Conservation (phyloP, 208 protist species). For the Baffinella frigidus region DNA sequence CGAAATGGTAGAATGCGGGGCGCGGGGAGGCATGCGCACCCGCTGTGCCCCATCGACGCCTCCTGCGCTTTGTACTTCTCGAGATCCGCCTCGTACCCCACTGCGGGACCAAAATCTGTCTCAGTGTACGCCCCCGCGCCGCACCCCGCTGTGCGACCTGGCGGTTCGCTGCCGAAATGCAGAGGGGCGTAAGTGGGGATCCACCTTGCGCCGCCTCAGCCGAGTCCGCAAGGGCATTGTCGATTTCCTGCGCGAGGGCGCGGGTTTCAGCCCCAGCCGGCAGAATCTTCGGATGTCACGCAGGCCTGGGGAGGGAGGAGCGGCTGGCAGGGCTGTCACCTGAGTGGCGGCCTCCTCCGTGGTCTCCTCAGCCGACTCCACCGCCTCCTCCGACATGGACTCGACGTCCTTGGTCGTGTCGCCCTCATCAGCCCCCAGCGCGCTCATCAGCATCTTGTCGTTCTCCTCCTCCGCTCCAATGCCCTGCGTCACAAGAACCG, state of each 20-base stretch:
- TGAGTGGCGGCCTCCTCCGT: background rate
- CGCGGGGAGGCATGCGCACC: no score
- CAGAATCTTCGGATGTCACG: no score
- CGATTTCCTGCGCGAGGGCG: no score
- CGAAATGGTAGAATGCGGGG: no score
- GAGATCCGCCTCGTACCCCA: background rate
- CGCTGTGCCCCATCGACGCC: conserved; percentile 14
- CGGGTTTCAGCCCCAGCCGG: no score
- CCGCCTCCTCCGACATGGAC: background rate
- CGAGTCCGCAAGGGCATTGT: background rate
- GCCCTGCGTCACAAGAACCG: conserved; percentile 29
- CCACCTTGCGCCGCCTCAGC: background rate
- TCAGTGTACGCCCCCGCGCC: no score
- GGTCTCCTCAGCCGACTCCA: background rate
- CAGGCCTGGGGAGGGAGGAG: no score
- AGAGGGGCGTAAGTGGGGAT: no score
- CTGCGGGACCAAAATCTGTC: no score
- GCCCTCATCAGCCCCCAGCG: background rate
- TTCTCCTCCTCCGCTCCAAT: conserved; percentile 38
- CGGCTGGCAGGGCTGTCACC: no score
- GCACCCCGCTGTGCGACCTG: no score
- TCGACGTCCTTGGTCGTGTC: background rate
- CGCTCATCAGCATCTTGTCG: conserved; percentile 7
- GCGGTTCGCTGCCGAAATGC: no score
- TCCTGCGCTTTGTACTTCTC: conserved; percentile 46